Conservation (phyloP, 2,329 filamentous ascomycete species). For the Trichoderma citrinoviride region DNA sequence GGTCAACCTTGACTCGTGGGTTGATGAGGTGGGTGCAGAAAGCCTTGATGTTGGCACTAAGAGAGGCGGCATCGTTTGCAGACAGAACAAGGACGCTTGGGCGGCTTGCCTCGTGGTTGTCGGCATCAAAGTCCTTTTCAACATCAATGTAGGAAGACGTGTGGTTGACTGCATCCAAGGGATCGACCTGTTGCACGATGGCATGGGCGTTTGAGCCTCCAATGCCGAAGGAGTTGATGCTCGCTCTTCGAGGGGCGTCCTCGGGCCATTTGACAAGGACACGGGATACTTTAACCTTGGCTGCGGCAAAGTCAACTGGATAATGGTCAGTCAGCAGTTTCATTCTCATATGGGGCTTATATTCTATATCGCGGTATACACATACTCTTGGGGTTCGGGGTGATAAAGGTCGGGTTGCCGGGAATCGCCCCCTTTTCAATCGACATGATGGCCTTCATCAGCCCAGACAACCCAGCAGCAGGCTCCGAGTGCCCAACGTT, state of each 20-base stretch:
- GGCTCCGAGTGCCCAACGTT: constrained; percentile 1
- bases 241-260: constrained; percentile 22
- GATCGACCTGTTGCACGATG: constrained; percentile 41
- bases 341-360: no score
- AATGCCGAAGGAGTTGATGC: constrained; percentile 39
- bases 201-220: constrained; percentile 45
- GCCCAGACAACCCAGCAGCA: background rate
- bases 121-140: no score
- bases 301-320: no score
- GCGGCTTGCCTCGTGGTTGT: background rate
- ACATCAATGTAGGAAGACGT: background rate
- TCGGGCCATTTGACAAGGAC: constrained; percentile 23
- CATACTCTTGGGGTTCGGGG: constrained; percentile 29
- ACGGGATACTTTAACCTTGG: constrained; percentile 24
- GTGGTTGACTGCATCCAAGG: no score
- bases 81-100: no score
- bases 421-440: constrained; percentile 24
- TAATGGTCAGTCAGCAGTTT: no score
- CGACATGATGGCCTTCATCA: background rate
- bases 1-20: background rate
- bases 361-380: no score
- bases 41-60: background rate
- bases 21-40: background rate
- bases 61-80: no score
- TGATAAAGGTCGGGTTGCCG: constrained; percentile 34